Evolutionary conservation across 1,284 basidiomycete species (phyloP), one percentile per base, ranked within the genome.

Genomic region (Tranzscheliella williamsii): DNA sequence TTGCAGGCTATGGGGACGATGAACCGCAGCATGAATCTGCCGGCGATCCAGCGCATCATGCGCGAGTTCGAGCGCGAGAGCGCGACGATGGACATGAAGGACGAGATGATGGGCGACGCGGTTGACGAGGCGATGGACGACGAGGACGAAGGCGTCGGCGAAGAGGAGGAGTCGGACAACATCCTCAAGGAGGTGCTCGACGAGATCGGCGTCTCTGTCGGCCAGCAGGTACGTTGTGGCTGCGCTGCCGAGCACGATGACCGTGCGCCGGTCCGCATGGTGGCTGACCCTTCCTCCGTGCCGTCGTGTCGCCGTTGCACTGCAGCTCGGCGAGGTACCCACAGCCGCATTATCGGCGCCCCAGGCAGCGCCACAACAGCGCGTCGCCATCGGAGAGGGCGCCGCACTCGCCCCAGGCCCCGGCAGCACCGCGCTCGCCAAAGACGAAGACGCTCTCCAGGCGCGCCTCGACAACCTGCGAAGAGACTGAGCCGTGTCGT

Each of bases 81-180:
- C 61, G 86, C 89, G 9, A 90, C 88, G 78, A 99, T 99, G 95
- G 94, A 98, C 79, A 98, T 99, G 95, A 98, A 97, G 80, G 95
- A 97, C 80, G 94, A 96, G 79, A 95, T 98, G 89, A 98, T 98
- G 94, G 90, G 88, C 29, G 95, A 98, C 57, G 89, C 93, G 1
- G 89, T 98, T 8, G 95, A 98, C 79, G 94, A 96, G 73, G 93
- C 92, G 29, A 97, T 98, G 91, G 92, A 95, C 72, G 89, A 90
- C 39, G 90, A 72, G 64, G 93, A 93, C 42, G 74, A 76, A 27
- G 93, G 95, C 45, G 49, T 76, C 0, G 82, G 82, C 6, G 83
- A 84, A 79, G 93, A 97, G 70, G 90, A 90, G 67, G 94, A 97
- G 73, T 87, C 92, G 21, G 92, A 98, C 78, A 90, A 90, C 82